phyloP scores from a whole-genome alignment of 495 filamentous ascomycete genomes.

The Penicillium nucicola region DNA sequence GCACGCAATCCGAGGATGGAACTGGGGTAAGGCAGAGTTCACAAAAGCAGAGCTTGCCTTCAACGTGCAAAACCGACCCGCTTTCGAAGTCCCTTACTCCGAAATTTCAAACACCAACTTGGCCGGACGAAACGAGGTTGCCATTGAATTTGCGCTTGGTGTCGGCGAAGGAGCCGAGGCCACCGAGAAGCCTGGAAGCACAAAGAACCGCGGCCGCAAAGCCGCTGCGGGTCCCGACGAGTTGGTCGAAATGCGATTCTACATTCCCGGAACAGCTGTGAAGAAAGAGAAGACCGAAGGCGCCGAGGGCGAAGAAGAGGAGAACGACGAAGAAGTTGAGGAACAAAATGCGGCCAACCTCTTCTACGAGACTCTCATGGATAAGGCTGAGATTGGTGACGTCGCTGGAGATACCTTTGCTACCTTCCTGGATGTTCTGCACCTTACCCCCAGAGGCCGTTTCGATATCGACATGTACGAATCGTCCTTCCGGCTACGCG shows the following conservation, averaged over 20 bases:
- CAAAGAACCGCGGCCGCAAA: constrained; percentile 79
- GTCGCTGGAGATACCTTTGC: constrained; percentile 96
- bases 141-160: constrained; percentile 81
- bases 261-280: constrained; percentile 87
- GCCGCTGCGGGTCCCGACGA: constrained; percentile 84
- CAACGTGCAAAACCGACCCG: constrained; percentile 93
- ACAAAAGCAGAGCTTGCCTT: constrained; percentile 92
- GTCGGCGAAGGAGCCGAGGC: constrained; percentile 65
- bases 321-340: constrained; percentile 71
- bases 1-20: constrained; percentile 95
- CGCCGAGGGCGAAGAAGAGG: constrained; percentile 65
- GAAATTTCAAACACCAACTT: constrained; percentile 98
- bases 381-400: constrained; percentile 98
- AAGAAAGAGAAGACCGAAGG: constrained; percentile 79
- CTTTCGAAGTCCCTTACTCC: constrained; percentile 95
- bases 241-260: constrained; percentile 97
- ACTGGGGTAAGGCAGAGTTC: constrained; percentile 99
- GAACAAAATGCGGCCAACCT: constrained; percentile 91
- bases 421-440: constrained; percentile 93
- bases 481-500: constrained; percentile 91
- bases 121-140: constrained; percentile 96
- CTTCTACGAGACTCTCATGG: constrained; percentile 96
- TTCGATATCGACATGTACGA: constrained; percentile 99
- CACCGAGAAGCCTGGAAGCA: constrained; percentile 69
- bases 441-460: constrained; percentile 97